Evolutionary conservation across 2,329 filamentous ascomycete genomes (phyloP).

Genomic region (Aspergillus calidoustus): DNA sequence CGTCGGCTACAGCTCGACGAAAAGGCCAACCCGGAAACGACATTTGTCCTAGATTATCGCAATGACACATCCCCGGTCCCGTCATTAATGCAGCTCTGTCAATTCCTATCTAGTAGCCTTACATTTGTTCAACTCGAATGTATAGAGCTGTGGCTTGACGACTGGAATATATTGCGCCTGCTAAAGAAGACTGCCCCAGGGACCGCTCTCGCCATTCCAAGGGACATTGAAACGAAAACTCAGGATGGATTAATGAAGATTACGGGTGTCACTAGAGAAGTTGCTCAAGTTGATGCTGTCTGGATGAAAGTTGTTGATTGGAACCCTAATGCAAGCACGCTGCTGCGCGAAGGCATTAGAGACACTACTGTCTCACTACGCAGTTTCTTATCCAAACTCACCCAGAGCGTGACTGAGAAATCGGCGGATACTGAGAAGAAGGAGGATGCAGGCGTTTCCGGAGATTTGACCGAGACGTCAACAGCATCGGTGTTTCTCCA

Average conservation of each 20-base stretch:
- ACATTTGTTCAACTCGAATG: slow-evolving; percentile 90
- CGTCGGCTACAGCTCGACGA: slow-evolving; percentile 76
- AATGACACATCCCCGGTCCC: slow-evolving; percentile 86
- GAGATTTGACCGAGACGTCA: slow-evolving; percentile 73
- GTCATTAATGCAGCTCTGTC: slow-evolving; percentile 80
- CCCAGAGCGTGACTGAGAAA: slow-evolving; percentile 56
- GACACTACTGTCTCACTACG: slow-evolving; percentile 66
- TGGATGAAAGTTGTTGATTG: slow-evolving; percentile 89
- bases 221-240: slow-evolving; percentile 79
- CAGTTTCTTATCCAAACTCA: slow-evolving; percentile 81
- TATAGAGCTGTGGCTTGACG: slow-evolving; percentile 89
- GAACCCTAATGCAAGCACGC: slow-evolving; percentile 63
- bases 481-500: slow-evolving; percentile 85
- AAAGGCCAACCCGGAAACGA: slow-evolving; percentile 71
- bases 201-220: slow-evolving; percentile 71
- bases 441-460: slow-evolving; percentile 65
- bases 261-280: slow-evolving; percentile 76
- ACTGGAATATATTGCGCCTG: slow-evolving; percentile 77
- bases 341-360: slow-evolving; percentile 43
- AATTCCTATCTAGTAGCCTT: slow-evolving; percentile 92
- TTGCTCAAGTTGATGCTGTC: slow-evolving; percentile 86
- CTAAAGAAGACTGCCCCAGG: slow-evolving; percentile 85
- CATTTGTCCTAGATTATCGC: slow-evolving; percentile 93
- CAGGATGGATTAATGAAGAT: slow-evolving; percentile 90
- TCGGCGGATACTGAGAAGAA: slow-evolving; percentile 53